Evolutionary conservation across 192 early-diverging fungal genomes (phyloP).

Genomic region (Coemansia sp.): DNA sequence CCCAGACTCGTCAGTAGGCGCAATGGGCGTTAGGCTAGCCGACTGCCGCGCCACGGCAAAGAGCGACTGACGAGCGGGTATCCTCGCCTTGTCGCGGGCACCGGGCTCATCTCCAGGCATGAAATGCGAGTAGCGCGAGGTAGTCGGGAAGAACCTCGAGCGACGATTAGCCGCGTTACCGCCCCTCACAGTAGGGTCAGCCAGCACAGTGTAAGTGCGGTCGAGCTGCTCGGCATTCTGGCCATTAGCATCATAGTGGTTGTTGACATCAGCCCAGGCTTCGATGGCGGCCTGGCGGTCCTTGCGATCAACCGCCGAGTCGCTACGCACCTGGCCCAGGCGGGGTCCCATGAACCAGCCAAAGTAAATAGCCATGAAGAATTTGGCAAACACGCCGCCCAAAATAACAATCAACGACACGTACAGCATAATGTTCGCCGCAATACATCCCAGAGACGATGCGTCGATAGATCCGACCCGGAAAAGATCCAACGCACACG

Average conservation of each 20-base stretch:
- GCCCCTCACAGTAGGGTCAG: slow-evolving; percentile 14
- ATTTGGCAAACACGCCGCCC: slow-evolving; percentile 76
- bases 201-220: slow-evolving; percentile 53
- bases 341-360: slow-evolving; percentile 76
- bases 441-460: slow-evolving; percentile 78
- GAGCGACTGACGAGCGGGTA: slow-evolving; percentile 39
- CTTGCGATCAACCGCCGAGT: slow-evolving; percentile 70
- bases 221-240: slow-evolving; percentile 41
- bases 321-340: slow-evolving; percentile 71
- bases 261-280: slow-evolving; percentile 74
- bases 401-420: slow-evolving; percentile 72
- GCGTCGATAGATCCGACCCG: slow-evolving; percentile 81
- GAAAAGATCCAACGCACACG: slow-evolving; percentile 79
- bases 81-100: slow-evolving; percentile 43
- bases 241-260: slow-evolving; percentile 39
- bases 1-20: neutral
- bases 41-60: slow-evolving; percentile 17
- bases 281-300: slow-evolving; percentile 74
- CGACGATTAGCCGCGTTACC: slow-evolving; percentile 28
- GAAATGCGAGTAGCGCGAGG: slow-evolving; percentile 58
- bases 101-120: slow-evolving; percentile 59
- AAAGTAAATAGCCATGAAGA: slow-evolving; percentile 60
- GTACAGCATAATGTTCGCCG: slow-evolving; percentile 62
- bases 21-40: neutral
- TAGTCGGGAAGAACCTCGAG: slow-evolving; percentile 58